phyloP scores from a whole-genome alignment of 1,284 basidiomycete species.

The Apiotrichum laibachii region DNA sequence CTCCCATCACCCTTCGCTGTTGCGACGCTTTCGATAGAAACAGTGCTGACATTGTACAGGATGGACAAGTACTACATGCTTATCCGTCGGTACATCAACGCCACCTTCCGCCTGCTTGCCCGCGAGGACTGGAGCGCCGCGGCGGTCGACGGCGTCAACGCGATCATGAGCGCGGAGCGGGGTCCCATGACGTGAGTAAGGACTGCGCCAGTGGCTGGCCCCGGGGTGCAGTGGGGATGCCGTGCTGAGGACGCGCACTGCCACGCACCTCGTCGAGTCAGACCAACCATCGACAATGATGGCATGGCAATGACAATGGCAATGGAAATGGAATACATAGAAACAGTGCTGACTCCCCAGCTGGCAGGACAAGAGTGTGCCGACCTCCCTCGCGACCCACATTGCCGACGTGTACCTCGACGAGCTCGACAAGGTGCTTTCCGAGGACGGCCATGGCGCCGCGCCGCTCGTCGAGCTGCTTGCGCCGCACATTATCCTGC shows the following conservation, averaged over 20 bases:
- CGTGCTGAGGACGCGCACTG: no score
- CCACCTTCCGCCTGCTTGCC: slow-evolving; percentile 74
- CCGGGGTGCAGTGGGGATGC: neutral
- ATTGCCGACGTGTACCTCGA: slow-evolving; percentile 85
- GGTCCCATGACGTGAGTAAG: slow-evolving; percentile 73
- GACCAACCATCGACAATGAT: no score
- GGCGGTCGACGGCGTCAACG: slow-evolving; percentile 62
- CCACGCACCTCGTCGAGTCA: no score
- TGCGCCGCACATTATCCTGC: slow-evolving; percentile 43
- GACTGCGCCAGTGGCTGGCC: neutral
- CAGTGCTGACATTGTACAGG: slow-evolving; percentile 53
- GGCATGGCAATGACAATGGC: no score
- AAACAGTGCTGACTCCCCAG: slow-evolving; percentile 51
- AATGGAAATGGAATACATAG: no score
- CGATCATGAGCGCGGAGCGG: slow-evolving; percentile 60
- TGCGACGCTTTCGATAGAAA: neutral
- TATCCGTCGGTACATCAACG: slow-evolving; percentile 80
- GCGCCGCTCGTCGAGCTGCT: slow-evolving; percentile 42
- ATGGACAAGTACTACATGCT: slow-evolving; percentile 98
- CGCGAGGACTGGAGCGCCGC: slow-evolving; percentile 65
- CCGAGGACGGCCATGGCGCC: slow-evolving; percentile 32
- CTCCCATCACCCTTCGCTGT: no score
- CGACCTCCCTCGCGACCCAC: slow-evolving; percentile 77
- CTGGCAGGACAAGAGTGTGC: slow-evolving; percentile 68
- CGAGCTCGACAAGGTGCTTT: slow-evolving; percentile 77